Conservation (phyloP, 257 asterid genomes). For the Jaltomata sinuosa region DNA sequence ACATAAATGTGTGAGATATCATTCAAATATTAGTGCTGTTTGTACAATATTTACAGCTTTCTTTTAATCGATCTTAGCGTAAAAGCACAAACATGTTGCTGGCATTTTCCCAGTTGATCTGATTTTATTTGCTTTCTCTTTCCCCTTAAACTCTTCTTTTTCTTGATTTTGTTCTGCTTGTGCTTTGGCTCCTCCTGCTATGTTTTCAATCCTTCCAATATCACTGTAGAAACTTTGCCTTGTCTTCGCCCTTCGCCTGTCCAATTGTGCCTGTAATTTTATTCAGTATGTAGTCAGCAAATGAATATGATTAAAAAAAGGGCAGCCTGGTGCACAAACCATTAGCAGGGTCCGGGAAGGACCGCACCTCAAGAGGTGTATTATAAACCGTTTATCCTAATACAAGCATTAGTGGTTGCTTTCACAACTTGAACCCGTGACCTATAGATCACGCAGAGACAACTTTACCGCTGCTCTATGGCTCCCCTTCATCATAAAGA, state of each 20-base stretch:
- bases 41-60: background rate
- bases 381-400: too few species aligned
- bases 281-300: background rate
- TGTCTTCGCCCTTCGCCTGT: conserved; percentile 18
- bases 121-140: conserved; percentile 28
- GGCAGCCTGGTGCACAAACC: too few species aligned
- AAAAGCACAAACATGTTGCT: conserved; percentile 19
- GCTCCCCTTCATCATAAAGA: too few species aligned
- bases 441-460: too few species aligned
- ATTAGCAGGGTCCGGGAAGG: too few species aligned
- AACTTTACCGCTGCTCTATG: too few species aligned
- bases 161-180: conserved; percentile 23
- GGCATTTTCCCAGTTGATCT: conserved; percentile 28
- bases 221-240: conserved; percentile 9
- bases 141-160: conserved; percentile 26
- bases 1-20: background rate
- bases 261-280: conserved; percentile 17
- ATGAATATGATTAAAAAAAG: background rate
- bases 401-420: too few species aligned
- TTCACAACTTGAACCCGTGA: too few species aligned
- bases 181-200: conserved; percentile 28
- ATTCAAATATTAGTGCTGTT: background rate
- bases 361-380: too few species aligned
- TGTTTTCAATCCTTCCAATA: conserved; percentile 19
- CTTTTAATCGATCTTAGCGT: background rate